Base-by-base conservation (phyloP, 1,139 yeast species). In the Suhomyces anneliseae region DNA sequence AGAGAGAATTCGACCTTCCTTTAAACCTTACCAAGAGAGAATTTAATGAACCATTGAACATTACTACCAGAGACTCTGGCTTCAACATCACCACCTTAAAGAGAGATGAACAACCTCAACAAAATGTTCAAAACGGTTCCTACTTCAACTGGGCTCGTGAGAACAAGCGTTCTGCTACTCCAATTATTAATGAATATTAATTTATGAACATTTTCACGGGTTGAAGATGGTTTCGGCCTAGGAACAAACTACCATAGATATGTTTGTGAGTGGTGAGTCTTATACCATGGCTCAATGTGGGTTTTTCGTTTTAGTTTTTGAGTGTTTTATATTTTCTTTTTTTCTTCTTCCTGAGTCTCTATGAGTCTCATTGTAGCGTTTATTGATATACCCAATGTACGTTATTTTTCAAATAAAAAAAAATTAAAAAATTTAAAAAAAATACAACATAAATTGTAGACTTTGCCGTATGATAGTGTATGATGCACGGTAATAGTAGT, bases 111-210 rank as follows among this genome's bases (percentile, higher is more conserved):
- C 12, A 12, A 8, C 9, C 9, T 29, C 11, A 11, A 29, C 9
- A 29, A 29, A 8, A 9, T 29, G 31, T 9, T 27, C 9, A 27
- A 12, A 37, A 37, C 14, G 14, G 19, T 15, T 26, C 39, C 32
- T 9, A 11, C 39, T 37, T 26, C 32, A 24, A 24, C 14, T 39
- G 42, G 42, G 26, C 33, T 35, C 42, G 42, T 34, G 24, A 19
- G 24, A 26, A 8, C 7, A 14, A 10, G 29, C 37, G 12, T 37
- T 8, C 33, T 8, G 19, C 9, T 14, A 27, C 42, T 26, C 42
- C 42, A 26, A 26, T 24, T 24, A n/a, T 33, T 10, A 34, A 39
- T 12, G 42, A 39, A 24, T 39, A 39, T 32, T 39, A 39, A 19
- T 12, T 14, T 12, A 12, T 36, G 5, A 3, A 19, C 26, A 26